phyloP scores from a whole-genome alignment of 2,329 filamentous ascomycete genomes.

The Catunica adiposa region DNA sequence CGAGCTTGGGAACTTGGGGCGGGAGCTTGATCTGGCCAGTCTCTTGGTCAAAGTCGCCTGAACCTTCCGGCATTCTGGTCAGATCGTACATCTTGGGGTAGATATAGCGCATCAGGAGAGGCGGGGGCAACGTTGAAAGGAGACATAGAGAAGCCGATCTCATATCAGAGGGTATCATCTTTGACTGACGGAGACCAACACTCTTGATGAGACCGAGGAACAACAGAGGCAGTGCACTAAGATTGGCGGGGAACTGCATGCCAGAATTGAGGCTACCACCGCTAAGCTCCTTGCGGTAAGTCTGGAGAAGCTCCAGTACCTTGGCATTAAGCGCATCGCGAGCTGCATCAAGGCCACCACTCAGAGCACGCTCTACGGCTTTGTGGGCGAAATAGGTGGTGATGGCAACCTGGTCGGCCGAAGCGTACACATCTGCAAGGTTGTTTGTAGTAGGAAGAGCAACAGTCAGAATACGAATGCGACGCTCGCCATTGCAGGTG shows the following conservation, averaged over 20 bases:
- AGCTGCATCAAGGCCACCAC: conserved; percentile 75
- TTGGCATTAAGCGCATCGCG: conserved; percentile 83
- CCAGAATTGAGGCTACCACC: conserved; percentile 92
- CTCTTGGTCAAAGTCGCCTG: conserved; percentile 67
- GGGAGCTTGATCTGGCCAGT: conserved; percentile 84
- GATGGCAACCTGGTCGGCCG: conserved; percentile 85
- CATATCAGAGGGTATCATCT: conserved; percentile 86
- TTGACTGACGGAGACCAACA: conserved; percentile 78
- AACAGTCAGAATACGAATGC: conserved; percentile 86
- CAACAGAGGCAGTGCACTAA: conserved; percentile 72
- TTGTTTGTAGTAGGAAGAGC: conserved; percentile 84
- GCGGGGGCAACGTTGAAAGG: conserved; percentile 82
- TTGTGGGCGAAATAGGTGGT: conserved; percentile 94
- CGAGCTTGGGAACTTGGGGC: conserved; percentile 58
- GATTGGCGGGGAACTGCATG: conserved; percentile 83
- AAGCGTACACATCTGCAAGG: conserved; percentile 81
- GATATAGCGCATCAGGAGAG: conserved; percentile 84
- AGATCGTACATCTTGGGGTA: conserved; percentile 72
- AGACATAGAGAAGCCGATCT: conserved; percentile 83
- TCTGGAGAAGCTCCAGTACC: conserved; percentile 79
- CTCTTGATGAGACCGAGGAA: conserved; percentile 96
- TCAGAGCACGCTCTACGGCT: conserved; percentile 77
- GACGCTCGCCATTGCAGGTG: conserved; percentile 89
- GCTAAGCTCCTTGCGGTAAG: conserved; percentile 91
- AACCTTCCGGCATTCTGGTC: conserved; percentile 92